Evolutionary conservation across 345 rosid species (phyloP).

Genomic region (Bretschneidera sinensis): DNA sequence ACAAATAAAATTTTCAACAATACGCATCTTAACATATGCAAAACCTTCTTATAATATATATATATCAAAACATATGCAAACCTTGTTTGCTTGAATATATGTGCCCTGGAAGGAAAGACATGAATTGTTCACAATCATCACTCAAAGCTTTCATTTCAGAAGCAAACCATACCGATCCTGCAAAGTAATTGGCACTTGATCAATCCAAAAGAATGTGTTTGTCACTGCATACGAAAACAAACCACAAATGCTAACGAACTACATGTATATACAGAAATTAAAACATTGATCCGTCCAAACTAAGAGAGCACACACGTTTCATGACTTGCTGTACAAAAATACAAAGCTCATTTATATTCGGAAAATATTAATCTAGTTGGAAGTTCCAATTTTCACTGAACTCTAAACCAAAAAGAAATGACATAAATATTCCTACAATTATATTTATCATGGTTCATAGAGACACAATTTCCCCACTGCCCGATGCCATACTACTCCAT

Average conservation of each 20-base stretch:
- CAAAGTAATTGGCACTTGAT: slow-evolving; percentile 12
- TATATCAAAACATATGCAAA: too few relatives aligned
- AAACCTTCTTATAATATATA: too few relatives aligned
- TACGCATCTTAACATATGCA: slow-evolving; percentile 3
- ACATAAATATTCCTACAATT: too few relatives aligned
- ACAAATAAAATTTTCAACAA: background rate
- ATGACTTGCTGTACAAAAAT: too few relatives aligned
- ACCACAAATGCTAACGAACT: background rate
- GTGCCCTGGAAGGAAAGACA: slow-evolving; percentile 69
- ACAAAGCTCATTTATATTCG: background rate
- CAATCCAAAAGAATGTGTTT: background rate
- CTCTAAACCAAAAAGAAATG: too few relatives aligned
- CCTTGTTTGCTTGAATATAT: slow-evolving; percentile 90
- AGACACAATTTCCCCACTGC: too few relatives aligned
- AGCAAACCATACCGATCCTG: slow-evolving; percentile 90
- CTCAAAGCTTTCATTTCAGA: slow-evolving; percentile 92
- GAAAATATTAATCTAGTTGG: background rate
- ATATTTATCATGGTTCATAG: too few relatives aligned
- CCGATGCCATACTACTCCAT: too few relatives aligned
- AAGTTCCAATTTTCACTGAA: background rate
- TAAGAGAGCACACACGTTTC: too few relatives aligned
- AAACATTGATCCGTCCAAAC: too few relatives aligned
- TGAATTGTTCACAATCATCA: slow-evolving; percentile 79
- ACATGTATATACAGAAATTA: background rate
- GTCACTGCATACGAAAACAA: slow-evolving; percentile 1